Evolutionary conservation across 345 rosid genomes (phyloP), one percentile per base, ranked within the genome.

Genomic region (Erysimum cheiranthoides): DNA sequence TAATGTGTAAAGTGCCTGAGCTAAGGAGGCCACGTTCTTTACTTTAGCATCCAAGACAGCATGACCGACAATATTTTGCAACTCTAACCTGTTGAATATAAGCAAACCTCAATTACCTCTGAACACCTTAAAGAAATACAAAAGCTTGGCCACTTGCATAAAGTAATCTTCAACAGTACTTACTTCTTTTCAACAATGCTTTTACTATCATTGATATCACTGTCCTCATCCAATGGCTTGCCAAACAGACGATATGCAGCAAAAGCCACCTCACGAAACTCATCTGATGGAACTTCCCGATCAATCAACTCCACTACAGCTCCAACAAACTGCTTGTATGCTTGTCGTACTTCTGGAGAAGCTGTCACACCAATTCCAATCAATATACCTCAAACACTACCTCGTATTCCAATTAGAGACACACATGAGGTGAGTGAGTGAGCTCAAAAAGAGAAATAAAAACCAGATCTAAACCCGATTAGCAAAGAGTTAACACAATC

Each of bases 221-320:
- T 70, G 18, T 73, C 91, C 38, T 79, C 91, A 61, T 83, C 93
- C 14, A 59, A 74, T 32, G 82, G 82, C 31, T 80, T 57, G 35
- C 79, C 71, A 78, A 92, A 89, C 27, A 92, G 80, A 56, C 52
- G 74, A 46, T 86, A 94, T 14, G 84, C 85, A 6, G 85, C 57
- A 73, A 84, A 68, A 27, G 90, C 93, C 73, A 92, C 86, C 82
- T 87, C 96, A 21, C 77, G 88, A 66, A 94, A 87, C 86, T 81
- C 93, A 75, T 92, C 96, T n/a, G 97, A 85, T 1, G 82, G 86
- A 73, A 89, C 83, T 80, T 94, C 95, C 59, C 88, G 80, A 79
- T 90, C 97, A 56, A 87, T 79, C 75, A 87, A 73, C 80, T 94
- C 93, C 76, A 89, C 85, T 27, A 90, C 89, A 17, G 90, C 84